Conservation (phyloP, 768 basidiomycete species). For the Rhodotorula babjevae region DNA sequence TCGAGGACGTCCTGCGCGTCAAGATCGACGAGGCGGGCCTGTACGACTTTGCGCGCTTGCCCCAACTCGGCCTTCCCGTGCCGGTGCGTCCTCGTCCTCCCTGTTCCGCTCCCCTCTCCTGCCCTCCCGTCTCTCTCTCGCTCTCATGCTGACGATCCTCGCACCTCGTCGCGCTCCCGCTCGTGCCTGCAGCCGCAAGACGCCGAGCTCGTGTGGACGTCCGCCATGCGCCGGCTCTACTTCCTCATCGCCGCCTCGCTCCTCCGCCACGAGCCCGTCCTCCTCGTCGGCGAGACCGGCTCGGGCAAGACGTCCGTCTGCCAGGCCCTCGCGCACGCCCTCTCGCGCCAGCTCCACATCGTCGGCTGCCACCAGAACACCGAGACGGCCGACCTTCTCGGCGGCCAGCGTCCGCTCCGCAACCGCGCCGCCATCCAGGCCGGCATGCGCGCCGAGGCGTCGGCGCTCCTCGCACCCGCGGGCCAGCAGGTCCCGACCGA, state of each 20-base stretch:
- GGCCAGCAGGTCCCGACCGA: neutral
- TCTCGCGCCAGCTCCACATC: slow-evolving; percentile 59
- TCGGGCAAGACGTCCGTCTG: slow-evolving; percentile 97
- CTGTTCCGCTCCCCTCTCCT: slow-evolving; percentile 16
- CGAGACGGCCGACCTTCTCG: slow-evolving; percentile 93
- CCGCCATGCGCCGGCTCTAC: slow-evolving; percentile 84
- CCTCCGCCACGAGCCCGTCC: slow-evolving; percentile 83
- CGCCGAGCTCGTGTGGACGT: slow-evolving; percentile 73
- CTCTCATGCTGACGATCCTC: too few relatives aligned
- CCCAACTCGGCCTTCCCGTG: slow-evolving; percentile 40
- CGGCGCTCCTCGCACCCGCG: slow-evolving; percentile 1
- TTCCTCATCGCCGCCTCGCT: slow-evolving; percentile 77
- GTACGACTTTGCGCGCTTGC: slow-evolving; percentile 52
- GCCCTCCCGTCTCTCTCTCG: neutral
- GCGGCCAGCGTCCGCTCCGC: slow-evolving; percentile 81
- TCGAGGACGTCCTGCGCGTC: slow-evolving; percentile 84
- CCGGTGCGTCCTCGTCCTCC: slow-evolving; percentile 13
- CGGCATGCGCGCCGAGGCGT: slow-evolving; percentile 47
- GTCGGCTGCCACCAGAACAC: slow-evolving; percentile 98
- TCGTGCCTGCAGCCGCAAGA: slow-evolving; percentile 2
- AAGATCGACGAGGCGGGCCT: slow-evolving; percentile 65
- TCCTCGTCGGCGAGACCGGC: slow-evolving; percentile 95
- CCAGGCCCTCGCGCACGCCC: slow-evolving; percentile 72
- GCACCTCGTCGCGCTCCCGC: too few relatives aligned
- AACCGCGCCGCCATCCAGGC: slow-evolving; percentile 61